phyloP scores from a whole-genome alignment of 345 rosid species.

The Dipteronia sinensis region DNA sequence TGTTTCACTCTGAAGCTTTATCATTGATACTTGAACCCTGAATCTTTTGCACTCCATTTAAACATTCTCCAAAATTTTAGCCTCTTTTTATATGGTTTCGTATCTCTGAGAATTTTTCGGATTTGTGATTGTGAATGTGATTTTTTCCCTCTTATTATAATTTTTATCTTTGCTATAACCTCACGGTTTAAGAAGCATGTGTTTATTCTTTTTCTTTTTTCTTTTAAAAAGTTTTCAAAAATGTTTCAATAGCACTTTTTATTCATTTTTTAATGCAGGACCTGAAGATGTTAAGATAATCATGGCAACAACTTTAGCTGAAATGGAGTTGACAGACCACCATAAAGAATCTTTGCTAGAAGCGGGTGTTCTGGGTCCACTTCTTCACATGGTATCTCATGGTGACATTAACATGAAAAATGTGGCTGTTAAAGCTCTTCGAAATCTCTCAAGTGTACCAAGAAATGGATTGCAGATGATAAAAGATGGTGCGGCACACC shows the following conservation, averaged over 20 bases:
- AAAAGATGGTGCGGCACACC: slow-evolving; percentile 54
- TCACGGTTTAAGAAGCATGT: neutral
- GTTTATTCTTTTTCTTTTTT: neutral
- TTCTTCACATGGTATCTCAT: slow-evolving; percentile 47
- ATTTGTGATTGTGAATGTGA: neutral
- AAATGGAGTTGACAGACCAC: slow-evolving; percentile 66
- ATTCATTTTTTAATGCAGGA: slow-evolving; percentile 39
- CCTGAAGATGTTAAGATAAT: slow-evolving; percentile 49
- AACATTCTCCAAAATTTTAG: neutral
- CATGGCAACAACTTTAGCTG: slow-evolving; percentile 60
- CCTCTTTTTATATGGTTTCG: neutral
- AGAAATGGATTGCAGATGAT: slow-evolving; percentile 62
- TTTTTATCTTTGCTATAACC: neutral
- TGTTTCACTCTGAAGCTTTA: neutral
- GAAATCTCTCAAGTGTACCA: slow-evolving; percentile 53
- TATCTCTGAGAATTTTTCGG: neutral
- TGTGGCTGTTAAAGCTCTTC: slow-evolving; percentile 54
- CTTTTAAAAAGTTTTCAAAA: neutral
- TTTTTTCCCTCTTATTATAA: neutral
- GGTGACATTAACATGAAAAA: slow-evolving; percentile 39
- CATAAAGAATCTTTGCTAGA: slow-evolving; percentile 55
- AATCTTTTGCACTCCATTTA: neutral
- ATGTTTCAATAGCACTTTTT: slow-evolving; percentile 8
- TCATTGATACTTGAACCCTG: neutral
- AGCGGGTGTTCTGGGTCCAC: slow-evolving; percentile 54